Conservation (phyloP, 192 early-diverging fungal genomes). For the Backusella psychrophila region DNA sequence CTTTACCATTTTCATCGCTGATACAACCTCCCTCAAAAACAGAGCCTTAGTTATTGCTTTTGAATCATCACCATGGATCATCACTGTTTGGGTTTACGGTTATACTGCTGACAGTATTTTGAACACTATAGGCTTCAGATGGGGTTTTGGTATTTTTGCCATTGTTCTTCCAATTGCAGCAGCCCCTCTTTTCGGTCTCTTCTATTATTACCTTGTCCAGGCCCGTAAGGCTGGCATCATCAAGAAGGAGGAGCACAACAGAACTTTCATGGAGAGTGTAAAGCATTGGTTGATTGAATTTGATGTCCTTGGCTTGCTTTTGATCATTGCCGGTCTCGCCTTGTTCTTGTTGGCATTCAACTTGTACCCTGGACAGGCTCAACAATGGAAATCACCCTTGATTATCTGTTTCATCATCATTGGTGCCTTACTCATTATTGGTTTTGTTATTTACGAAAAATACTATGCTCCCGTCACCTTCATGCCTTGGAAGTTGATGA, state of each 20-base stretch:
- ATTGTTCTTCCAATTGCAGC: slow-evolving; percentile 6
- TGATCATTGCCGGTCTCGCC: slow-evolving; percentile 15
- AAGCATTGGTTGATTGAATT: not conserved
- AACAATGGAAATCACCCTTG: slow-evolving; percentile 11
- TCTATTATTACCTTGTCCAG: slow-evolving; percentile 10
- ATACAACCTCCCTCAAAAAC: slow-evolving; percentile 7
- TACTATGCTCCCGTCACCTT: not conserved
- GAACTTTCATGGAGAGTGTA: not conserved
- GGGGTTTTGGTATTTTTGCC: slow-evolving; percentile 23
- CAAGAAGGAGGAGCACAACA: slow-evolving; percentile 8
- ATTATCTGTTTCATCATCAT: slow-evolving; percentile 14
- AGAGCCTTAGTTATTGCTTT: slow-evolving; percentile 14
- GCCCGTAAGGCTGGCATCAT: slow-evolving; percentile 13
- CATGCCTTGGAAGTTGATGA: slow-evolving; percentile 6
- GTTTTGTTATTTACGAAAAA: not conserved
- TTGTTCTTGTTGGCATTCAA: slow-evolving; percentile 16
- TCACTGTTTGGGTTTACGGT: slow-evolving; percentile 12
- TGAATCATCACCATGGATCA: slow-evolving; percentile 2
- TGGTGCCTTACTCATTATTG: not conserved
- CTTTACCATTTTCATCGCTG: slow-evolving; percentile 7
- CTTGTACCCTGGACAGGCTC: not conserved
- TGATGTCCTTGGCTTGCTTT: slow-evolving; percentile 6
- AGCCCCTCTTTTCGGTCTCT: slow-evolving; percentile 7
- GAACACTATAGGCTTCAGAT: slow-evolving; percentile 13
- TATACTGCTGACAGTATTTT: slow-evolving; percentile 13